These are phyloP conservation scores for Clonostachys sp. DNA, from an alignment of 2,329 filamentous ascomycete species.

Conservation along the genomic window DNA sequence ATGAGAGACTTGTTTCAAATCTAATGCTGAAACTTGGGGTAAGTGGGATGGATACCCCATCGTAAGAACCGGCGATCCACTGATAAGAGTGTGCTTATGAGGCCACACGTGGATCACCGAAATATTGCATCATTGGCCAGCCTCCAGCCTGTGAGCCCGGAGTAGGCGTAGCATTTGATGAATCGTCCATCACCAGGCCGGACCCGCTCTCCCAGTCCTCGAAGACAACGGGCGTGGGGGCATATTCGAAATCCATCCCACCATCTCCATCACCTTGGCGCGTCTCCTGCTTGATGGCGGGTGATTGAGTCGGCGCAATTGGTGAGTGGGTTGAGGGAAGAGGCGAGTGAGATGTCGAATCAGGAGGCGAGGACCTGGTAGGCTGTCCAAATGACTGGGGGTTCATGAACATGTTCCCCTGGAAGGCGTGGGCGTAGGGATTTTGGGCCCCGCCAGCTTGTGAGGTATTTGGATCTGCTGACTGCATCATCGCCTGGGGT, in stretches of 20 bases:
- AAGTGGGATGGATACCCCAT: too few species aligned
- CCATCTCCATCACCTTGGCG: constrained; percentile 10
- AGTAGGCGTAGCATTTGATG: constrained; percentile 7
- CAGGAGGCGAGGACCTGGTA: constrained; percentile 19
- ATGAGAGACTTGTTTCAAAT: too few species aligned
- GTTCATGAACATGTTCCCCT: constrained; percentile 22
- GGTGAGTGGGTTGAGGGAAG: constrained; percentile 13
- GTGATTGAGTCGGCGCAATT: constrained; percentile 17
- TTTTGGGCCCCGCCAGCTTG: constrained; percentile 6
- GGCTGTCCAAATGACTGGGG: constrained; percentile 19
- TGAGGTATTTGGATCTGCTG: constrained; percentile 6
- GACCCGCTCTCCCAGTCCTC: constrained; percentile 35
- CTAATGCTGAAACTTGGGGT: too few species aligned
- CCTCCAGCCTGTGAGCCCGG: constrained; percentile 11
- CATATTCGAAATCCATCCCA: constrained; percentile 39
- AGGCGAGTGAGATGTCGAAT: constrained; percentile 22
- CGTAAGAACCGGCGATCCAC: too few species aligned
- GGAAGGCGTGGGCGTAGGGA: constrained; percentile 20
- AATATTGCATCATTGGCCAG: constrained; percentile 29
- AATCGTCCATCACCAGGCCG: constrained; percentile 24
- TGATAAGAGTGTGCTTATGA: constrained; percentile 5
- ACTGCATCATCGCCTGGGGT: constrained; percentile 16
- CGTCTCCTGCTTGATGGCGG: constrained; percentile 25
- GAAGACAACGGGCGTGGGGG: constrained; percentile 27
- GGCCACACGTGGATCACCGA: constrained; percentile 21